Evolutionary conservation across 352 stramenopile species (phyloP).

Genomic region (Pythium dissotocum): DNA sequence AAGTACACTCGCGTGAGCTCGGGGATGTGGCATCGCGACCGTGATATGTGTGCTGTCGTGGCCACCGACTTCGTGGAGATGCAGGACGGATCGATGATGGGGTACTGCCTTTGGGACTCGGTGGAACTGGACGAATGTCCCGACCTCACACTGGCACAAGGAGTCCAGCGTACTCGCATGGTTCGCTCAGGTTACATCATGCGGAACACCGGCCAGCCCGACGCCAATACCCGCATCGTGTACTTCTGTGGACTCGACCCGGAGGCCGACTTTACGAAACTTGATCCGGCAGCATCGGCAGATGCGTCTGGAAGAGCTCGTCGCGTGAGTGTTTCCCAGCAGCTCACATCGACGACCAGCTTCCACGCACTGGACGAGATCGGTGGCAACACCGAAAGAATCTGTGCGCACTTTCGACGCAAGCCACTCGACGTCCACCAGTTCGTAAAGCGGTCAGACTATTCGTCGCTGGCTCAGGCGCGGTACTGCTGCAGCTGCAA

Average conservation of each 20-base stretch:
- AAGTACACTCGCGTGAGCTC: slow-evolving; percentile 25
- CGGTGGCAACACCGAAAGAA: slow-evolving; percentile 17
- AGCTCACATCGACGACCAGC: slow-evolving; percentile 6
- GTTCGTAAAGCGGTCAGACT: slow-evolving; percentile 14
- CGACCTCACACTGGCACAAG: slow-evolving; percentile 23
- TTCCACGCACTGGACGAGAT: slow-evolving; percentile 24
- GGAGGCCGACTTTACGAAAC: slow-evolving; percentile 8
- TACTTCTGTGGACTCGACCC: slow-evolving; percentile 25
- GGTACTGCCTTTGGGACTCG: slow-evolving; percentile 29
- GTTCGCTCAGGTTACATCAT: slow-evolving; percentile 26
- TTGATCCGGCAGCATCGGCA: slow-evolving; percentile 6
- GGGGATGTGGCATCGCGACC: slow-evolving; percentile 28
- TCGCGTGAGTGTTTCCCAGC: slow-evolving; percentile 12
- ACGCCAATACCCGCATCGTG: slow-evolving; percentile 21
- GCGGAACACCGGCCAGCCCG: slow-evolving; percentile 34
- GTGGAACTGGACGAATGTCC: slow-evolving; percentile 25
- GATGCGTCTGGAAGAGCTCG: neutral
- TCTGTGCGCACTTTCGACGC: slow-evolving; percentile 24
- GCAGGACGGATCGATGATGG: slow-evolving; percentile 21
- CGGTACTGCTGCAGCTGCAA: slow-evolving; percentile 26
- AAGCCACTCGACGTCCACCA: slow-evolving; percentile 18
- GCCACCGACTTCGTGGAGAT: slow-evolving; percentile 19
- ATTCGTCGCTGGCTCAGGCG: slow-evolving; percentile 13
- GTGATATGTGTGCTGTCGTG: slow-evolving; percentile 26
- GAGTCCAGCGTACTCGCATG: slow-evolving; percentile 27